Base-by-base conservation (phyloP, 305 asterid species). In the Plantago coronopus region DNA sequence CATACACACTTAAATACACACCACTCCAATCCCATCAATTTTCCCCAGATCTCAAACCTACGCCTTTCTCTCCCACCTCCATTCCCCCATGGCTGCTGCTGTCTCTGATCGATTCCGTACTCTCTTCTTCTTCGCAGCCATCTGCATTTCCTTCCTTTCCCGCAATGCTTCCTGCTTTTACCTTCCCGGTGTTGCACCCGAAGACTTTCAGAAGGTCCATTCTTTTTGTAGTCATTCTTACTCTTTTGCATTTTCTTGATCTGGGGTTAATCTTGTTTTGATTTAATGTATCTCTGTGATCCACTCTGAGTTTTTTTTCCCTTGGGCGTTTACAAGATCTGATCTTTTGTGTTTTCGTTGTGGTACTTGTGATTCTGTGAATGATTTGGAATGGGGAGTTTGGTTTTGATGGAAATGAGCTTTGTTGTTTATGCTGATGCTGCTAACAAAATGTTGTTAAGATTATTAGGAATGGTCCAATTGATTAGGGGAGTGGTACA, bases 111-210 rank as follows among this genome's bases (percentile, higher is more conserved):
- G 44, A 46, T 23, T 66, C 22, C 64, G 51, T 63, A 37, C 72
- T 21, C 54, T 48, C 66, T 47, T 76, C 67, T 8, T 62, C 69
- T 25, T 69, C 68, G 34, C 74, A 17, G 9, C 46, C 19, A 64
- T 75, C 69, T 65, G 63, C 64, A 54, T 78, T 69, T 56, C 80
- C 45, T 76, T 82, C 64, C 57, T 74, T 19, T 63, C 83, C 57
- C 69, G 74, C 56, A 72, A 70, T 75, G 86, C 71, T 12, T 17
- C 51, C 38, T 59, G 74, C 65, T 86, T 86, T 77, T 83, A 86
- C 61, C 88, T 83, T 54, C 88, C 95, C 10, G 95, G 91, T 53
- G 95, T 86, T 44, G 88, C 91, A 42, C 95, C 95, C 14, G 78
- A 86, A 65, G 95, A 83, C 62, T 86, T 83, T 67, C 72, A 51